Evolutionary conservation across 148 eudicot species (phyloP).

Genomic region (Rhododendron griersonianum): DNA sequence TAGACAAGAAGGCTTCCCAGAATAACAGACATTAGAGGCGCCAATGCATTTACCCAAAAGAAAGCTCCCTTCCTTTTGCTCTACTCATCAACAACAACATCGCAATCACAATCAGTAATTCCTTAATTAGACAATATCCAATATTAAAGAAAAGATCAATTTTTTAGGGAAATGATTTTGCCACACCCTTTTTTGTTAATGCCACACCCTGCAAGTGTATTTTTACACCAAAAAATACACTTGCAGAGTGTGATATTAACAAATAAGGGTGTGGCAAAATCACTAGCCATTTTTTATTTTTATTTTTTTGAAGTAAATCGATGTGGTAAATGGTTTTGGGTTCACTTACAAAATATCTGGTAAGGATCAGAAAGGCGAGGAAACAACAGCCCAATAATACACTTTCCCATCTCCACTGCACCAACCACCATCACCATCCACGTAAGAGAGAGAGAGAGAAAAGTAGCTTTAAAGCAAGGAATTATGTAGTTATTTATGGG

Average conservation of each 20-base stretch:
- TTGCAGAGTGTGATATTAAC: too few relatives aligned
- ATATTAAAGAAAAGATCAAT: neutral
- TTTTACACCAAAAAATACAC: too few relatives aligned
- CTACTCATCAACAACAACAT: constrained; percentile 19
- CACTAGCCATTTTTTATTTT: too few relatives aligned
- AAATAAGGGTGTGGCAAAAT: too few relatives aligned
- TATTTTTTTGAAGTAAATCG: too few relatives aligned
- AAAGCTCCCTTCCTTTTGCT: constrained; percentile 45
- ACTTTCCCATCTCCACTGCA: constrained; percentile 71
- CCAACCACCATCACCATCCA: neutral
- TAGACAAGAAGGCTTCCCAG: constrained; percentile 67
- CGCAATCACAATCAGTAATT: neutral
- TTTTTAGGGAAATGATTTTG: neutral
- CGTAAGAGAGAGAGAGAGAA: neutral
- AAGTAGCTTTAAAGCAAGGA: too few relatives aligned
- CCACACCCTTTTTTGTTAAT: too few relatives aligned
- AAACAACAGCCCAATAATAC: constrained; percentile 49
- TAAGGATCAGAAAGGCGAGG: constrained; percentile 43
- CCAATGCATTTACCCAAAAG: constrained; percentile 75
- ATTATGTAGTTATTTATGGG: too few relatives aligned
- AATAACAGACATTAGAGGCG: constrained; percentile 54
- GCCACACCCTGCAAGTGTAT: too few relatives aligned
- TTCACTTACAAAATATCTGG: constrained; percentile 50
- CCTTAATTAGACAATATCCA: neutral
- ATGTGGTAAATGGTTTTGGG: neutral